Evolutionary conservation across 2,329 filamentous ascomycete genomes (phyloP), one percentile per base, ranked within the genome.

Genomic region (Exserohilum turcica): DNA sequence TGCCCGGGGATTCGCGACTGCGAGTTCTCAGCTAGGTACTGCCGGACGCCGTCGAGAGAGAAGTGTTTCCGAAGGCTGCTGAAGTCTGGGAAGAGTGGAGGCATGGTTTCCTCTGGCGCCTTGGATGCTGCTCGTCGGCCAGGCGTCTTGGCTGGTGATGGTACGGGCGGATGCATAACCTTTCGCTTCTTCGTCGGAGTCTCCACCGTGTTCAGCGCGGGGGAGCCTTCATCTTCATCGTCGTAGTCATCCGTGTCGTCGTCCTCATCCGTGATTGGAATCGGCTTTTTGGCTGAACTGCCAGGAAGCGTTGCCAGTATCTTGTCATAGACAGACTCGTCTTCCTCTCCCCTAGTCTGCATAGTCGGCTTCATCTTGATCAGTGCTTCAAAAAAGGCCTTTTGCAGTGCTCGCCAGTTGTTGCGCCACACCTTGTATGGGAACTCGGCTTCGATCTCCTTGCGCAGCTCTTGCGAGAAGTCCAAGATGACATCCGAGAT

Each of bases 401-500:
- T 72, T 0, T 84, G 79, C 0, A 84, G 70, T 0, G 68, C 55
- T 1, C 67, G 68, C 77, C 79, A 83, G 0, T 64, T 53, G 10
- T 74, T 77, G 6, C 76, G 72, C 50, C 84, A 77, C 0, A 68
- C 54, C n/a, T 76, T 76, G 3, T 67, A 54, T 0, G 70, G 64
- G 1, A 68, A 68, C 0, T 81, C 79, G 6, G 85, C 80, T 16
- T 81, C 77, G 5, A 90, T 74, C 0, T 85, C 77, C 0, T 77
- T 74, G 4, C 81, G 77, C 1, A 91, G 78, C 0, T 77, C 67
- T 0, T 78, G 74, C 0, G 83, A 80, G 55, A 93, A 86, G 10
- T 35, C 0, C 76, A 76, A 10, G 78, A 93, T 69, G 9, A 84
- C 83, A 2, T 81, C 80, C 16, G 81, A 81, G 0, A 95, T 80